Evolutionary conservation across 306 rosid genomes (phyloP), one percentile per base, ranked within the genome.

Genomic region (Sophora flavescens): DNA sequence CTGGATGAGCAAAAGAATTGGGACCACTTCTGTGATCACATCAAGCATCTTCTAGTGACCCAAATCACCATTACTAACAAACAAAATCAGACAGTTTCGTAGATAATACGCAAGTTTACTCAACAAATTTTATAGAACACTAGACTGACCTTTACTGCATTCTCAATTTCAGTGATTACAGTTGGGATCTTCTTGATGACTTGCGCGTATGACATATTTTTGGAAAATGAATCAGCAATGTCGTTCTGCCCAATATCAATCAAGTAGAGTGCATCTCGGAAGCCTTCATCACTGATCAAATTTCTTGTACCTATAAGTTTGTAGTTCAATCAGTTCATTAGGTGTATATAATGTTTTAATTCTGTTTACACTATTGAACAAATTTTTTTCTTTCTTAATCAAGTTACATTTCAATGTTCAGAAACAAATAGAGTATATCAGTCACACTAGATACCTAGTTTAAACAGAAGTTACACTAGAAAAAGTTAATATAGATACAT

Each of bases 241-340:
- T 94, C 98, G 58, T 94, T 94, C 84, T 94, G 98, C 7, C 98
- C 98, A 16, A 94, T 91, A 67, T 94, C 98, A 63, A 94, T 92
- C 86, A 92, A 76, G 88, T 94, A 94, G 50, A 94, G 97, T 17
- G 97, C 98, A 58, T 83, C 67, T 15, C 80, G 78, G 66, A 94
- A 90, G 72, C 89, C 95, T 47, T 61, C 84, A 28, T 86, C 91
- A 7, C 74, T 80, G 38, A 94, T 74, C 83, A 66, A 33, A 72
- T 80, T 75, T 54, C 70, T 68, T 26, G 86, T 69, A 74, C 93
- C 98, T 92, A 63, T 7, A 62, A 62, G 54, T 80, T 61, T 18
- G 53, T 38, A 61, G 45, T 42, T 56, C 65, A 59, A 41, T 64
- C 63, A 65, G 28, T 80, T 76, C 60, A 18, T 30, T 70, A 30